Base-by-base conservation (phyloP, 306 rosid species). In the Parietaria judaica region DNA sequence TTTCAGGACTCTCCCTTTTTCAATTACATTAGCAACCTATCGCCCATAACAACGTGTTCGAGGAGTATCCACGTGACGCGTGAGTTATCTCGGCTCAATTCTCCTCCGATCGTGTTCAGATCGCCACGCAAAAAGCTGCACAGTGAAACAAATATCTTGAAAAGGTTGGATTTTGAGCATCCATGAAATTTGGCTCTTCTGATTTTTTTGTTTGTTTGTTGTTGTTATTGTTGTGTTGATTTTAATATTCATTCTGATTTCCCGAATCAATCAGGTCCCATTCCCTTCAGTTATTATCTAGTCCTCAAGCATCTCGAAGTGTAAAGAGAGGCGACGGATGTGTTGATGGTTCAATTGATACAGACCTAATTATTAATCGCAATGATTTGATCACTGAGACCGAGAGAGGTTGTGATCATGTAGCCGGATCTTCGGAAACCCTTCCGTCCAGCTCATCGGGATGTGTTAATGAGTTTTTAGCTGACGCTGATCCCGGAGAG, bases 1-100 rank as follows among this genome's bases (percentile, higher is more conserved):
- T 75, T 76, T 57, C 79, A 87, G 95, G 91, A 84, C 36, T 84
- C 85, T 10, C 80, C 86, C 17, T 69, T 74, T 51, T 39, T 51
- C 8, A 76, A 72, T 12, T 82, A 45, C 56, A 72, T 68, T 10
- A 72, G 53, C 57, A 70, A 72, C 64, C 67, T 87, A 52, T 76
- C 86, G 50, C 85, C 92, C 7, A 70, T 80, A 60, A 69, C 68
- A 23, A 72, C 43, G 74, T 50, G 74, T 49, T 76, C 68, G 70
- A 65, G 76, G 55, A 66, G 74, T 58, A 36, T 68, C 58, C 72
- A 55, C 44, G 46, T 56, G 39, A 65, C 64, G 7, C 80, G 64
- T 50, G 73, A 77, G 37, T 74, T 79, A 51, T 54, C 63, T 43
- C 78, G 72, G 62, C 79, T 81, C 57, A 72, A 15, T 66, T 83